Conservation (phyloP, 495 filamentous ascomycete genomes). For the Penicillium dipodomyicola region DNA sequence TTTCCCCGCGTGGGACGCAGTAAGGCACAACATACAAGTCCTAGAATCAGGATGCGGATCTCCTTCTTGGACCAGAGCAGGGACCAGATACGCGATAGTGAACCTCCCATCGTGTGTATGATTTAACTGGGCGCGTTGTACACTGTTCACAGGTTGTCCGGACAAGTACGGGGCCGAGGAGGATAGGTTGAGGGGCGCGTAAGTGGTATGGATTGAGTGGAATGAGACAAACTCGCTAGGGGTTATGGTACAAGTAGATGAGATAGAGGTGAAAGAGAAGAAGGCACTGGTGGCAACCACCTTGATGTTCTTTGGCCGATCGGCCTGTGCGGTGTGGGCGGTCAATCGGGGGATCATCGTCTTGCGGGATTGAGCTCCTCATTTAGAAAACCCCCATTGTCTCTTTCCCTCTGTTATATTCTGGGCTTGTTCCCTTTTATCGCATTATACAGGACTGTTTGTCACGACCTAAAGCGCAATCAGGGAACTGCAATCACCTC, state of each 20-base stretch:
- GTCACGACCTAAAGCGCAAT: neutral
- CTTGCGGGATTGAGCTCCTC: conserved; percentile 21
- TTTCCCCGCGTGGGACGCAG: conserved; percentile 1
- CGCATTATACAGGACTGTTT: neutral
- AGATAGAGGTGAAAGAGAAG: conserved; percentile 10
- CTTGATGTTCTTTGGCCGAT: conserved; percentile 22
- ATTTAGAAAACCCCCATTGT: conserved; percentile 9
- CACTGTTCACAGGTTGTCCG: conserved; percentile 4
- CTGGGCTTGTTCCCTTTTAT: neutral
- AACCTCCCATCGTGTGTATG: conserved; percentile 66
- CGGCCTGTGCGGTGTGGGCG: conserved; percentile 33
- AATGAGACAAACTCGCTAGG: neutral
- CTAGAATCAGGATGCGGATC: conserved; percentile 92
- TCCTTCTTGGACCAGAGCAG: conserved; percentile 92
- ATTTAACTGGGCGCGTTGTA: conserved; percentile 4
- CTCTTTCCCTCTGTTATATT: conserved; percentile 1
- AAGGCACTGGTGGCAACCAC: conserved; percentile 27
- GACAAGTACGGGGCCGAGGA: conserved; percentile 7
- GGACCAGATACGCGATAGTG: conserved; percentile 71
- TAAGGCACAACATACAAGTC: conserved; percentile 63
- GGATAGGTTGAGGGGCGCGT: neutral
- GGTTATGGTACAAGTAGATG: conserved; percentile 13
- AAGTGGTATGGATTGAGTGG: neutral
- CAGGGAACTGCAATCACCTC: conserved; percentile 2
- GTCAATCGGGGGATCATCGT: conserved; percentile 27